Evolutionary conservation across 495 filamentous ascomycete species (phyloP).

Genomic region (Opeltia flavorubescens): DNA sequence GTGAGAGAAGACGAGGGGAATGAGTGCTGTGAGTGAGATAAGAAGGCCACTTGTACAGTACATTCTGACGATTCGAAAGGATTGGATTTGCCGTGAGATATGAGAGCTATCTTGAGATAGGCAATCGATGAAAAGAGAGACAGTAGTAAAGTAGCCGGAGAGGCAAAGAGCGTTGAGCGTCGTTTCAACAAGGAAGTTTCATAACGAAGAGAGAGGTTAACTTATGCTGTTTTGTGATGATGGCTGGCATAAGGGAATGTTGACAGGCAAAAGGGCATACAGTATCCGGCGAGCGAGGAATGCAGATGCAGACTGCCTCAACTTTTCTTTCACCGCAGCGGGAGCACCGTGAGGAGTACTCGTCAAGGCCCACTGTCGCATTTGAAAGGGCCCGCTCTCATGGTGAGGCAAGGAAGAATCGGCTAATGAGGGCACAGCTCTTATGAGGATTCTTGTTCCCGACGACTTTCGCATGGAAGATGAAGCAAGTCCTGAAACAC

Average conservation of each 20-base stretch:
- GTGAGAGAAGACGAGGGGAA: background rate
- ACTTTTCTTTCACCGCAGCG: background rate
- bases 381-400: background rate
- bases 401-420: background rate
- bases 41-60: background rate
- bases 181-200: background rate
- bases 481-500: background rate
- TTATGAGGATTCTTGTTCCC: too few species aligned
- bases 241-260: background rate
- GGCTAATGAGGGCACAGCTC: slow-evolving; percentile 1
- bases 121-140: too few species aligned
- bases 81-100: too few species aligned
- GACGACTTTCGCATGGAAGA: background rate
- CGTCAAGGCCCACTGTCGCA: background rate
- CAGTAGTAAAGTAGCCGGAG: background rate
- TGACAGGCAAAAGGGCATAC: background rate
- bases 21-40: background rate
- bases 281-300: background rate
- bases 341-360: background rate
- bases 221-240: background rate
- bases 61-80: background rate
- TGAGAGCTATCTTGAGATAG: too few species aligned
- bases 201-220: background rate
- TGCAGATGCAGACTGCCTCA: background rate
- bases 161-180: background rate